A percentile compares a stretch with the other conserved stretches of the same genome.
These are phyloP conservation scores for Drechslera avenae DNA, from an alignment of 2,329 filamentous ascomycete genomes.

Conservation along the genomic window DNA sequence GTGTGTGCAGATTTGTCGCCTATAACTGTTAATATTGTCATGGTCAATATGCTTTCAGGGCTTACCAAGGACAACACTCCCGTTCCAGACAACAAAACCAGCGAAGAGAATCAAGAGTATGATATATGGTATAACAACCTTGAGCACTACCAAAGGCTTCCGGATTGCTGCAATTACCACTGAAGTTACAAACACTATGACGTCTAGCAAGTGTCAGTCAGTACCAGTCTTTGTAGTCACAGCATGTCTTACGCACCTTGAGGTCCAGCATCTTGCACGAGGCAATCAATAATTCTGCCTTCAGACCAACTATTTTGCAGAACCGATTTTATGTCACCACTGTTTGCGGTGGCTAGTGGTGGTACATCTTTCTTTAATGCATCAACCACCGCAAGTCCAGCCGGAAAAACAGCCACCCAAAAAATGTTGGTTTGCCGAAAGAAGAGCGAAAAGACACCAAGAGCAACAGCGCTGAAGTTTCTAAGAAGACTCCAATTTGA, in stretches of 20 bases:
- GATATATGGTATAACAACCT: constrained; percentile 59
- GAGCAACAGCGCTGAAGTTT: constrained; percentile 44
- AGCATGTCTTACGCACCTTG: constrained; percentile 21
- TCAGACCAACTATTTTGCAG: constrained; percentile 30
- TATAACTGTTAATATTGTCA: constrained; percentile 43
- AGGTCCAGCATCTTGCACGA: constrained; percentile 29
- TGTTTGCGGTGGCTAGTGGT: background rate
- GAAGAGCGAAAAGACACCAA: constrained; percentile 70
- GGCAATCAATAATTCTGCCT: constrained; percentile 29
- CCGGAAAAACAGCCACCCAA: constrained; percentile 83
- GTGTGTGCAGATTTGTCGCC: constrained; percentile 95
- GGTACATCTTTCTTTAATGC: constrained; percentile 27
- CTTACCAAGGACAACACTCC: constrained; percentile 85
- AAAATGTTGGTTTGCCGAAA: constrained; percentile 98
- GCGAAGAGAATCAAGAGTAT: constrained; percentile 70
- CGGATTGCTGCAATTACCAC: constrained; percentile 63
- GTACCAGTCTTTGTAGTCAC: no score
- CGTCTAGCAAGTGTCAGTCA: constrained; percentile 27
- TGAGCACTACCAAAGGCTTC: constrained; percentile 49
- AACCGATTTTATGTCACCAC: constrained; percentile 3
- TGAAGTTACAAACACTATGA: constrained; percentile 58
- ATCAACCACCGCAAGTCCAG: constrained; percentile 53
- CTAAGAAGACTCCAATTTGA: constrained; percentile 19
- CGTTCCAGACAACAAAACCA: constrained; percentile 82
- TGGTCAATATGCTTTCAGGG: background rate